phyloP scores from a whole-genome alignment of 768 basidiomycete species.

The Auriculariales sp. region DNA sequence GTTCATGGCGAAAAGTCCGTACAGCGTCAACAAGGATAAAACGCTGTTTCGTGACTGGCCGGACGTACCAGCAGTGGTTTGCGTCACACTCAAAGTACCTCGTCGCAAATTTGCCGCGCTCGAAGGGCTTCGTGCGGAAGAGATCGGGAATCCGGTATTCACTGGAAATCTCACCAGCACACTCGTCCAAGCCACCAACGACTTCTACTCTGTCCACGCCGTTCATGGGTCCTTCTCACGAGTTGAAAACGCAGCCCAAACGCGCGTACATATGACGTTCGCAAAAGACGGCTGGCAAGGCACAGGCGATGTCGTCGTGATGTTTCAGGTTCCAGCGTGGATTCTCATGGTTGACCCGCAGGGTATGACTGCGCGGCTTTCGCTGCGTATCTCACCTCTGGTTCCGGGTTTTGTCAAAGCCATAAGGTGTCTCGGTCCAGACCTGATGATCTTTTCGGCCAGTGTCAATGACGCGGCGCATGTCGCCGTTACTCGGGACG shows the following conservation, averaged over 20 bases:
- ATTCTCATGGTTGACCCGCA: not conserved
- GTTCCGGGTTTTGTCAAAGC: not conserved
- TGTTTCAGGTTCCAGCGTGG: not conserved
- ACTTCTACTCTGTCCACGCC: not conserved
- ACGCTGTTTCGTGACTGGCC: not conserved
- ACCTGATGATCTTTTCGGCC: not conserved
- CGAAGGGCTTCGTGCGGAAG: not conserved
- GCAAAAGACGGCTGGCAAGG: not conserved
- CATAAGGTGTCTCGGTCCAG: not conserved
- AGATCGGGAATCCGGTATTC: too few species aligned
- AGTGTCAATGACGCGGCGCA: not conserved
- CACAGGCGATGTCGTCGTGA: not conserved
- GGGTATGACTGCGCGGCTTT: not conserved
- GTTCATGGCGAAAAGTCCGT: not conserved
- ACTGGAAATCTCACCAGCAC: not conserved
- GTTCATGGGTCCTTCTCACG: not conserved
- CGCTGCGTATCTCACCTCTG: not conserved
- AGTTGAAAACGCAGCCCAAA: too few species aligned
- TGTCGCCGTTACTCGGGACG: not conserved
- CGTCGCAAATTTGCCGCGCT: not conserved
- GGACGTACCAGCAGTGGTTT: not conserved
- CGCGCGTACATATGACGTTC: not conserved
- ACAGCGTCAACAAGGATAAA: not conserved
- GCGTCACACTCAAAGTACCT: not conserved
- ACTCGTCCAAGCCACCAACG: not conserved